Base-by-base conservation (phyloP, 192 early-diverging fungal species). In the Backusella liffmaniae region DNA sequence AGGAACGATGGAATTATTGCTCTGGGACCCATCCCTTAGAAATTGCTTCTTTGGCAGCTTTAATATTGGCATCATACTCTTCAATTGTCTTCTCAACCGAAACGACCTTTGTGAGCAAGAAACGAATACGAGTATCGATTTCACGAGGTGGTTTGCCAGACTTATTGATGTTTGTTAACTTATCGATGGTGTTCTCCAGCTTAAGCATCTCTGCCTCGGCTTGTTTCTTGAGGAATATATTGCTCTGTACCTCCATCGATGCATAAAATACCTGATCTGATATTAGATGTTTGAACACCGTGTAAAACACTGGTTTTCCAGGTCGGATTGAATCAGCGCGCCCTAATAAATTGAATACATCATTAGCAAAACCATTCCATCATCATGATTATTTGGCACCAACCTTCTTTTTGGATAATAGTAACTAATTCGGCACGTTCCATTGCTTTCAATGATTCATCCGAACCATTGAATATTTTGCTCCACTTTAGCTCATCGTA, bases 371-470 rank as follows among this genome's bases (percentile, higher is more conserved):
- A 69, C 29, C 2, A 59, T 12, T 34, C 21, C 21, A n/a, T 23
- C 9, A 21, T n/a, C 9, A 46, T 46, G 30, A 30, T 39, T 39
- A 44, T 76, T 84, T 21, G 18, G 16, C n/a, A 5, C 18, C 15
- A 49, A 91, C 89, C 92, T 83, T 97, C 88, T 51, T 92, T 80
- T 66, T 96, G 90, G 5, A 78, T 75, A 72, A 98, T 87, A 5
- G 84, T 88, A 66, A 99, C 96, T 36, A 99, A 85, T 73, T 96
- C 95, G 15, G 94, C 92, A 39, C 94, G 90, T 78, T 98, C 96
- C 92, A 99, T 93, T 2, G 89, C 93, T 74, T 90, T 85, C 23
- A 98, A 85, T 8, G 95, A 86, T 4, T 75, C 80, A 68, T 96
- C 95, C 66, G 92, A 92, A 12, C 94, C 93, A 35, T 91, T 91